Base-by-base conservation (phyloP, 192 early-diverging fungal species). In the Coemansia sp. region DNA sequence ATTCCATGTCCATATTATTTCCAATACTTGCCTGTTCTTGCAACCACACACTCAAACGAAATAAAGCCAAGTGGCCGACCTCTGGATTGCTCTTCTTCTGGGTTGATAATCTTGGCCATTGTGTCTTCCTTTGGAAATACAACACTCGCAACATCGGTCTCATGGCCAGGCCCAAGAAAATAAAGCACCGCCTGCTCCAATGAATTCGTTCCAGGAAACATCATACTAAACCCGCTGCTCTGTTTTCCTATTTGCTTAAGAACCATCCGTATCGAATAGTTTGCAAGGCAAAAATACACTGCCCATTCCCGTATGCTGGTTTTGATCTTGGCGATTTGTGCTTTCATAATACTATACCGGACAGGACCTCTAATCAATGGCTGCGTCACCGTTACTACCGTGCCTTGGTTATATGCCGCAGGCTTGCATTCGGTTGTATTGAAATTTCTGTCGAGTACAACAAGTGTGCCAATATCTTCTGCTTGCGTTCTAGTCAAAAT, bases 351-450 rank as follows among this genome's bases (percentile, higher is more conserved):
- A 10, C 36, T 59, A 41, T 79, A 79, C 16, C 77, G 71, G 8
- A 79, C 77, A 39, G 63, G 68, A 7, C 71, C 57, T 51, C 71
- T 74, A 56, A 52, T 41, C 18, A 79, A 63, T 11, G 77, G 77
- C 47, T 71, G 77, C 11, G 65, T 12, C 45, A 74, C 77, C 5
- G 68, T 68, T 0, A 74, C 62, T n/a, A 65, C 58, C 2, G 77
- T 79, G 36, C 77, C 72, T 5, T 46, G 40, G 32, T 67, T 71
- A 56, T 72, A 42, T 8, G 77, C 77, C 36, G 66, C 56, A 13
- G 37, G 19, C 7, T 26, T 67, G 9, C n/a, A 54, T 15, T 64
- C 66, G 1, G 48, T 15, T 10, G 37, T 19, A 18, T 62, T 21
- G 9, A 63, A 54, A 19, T 19, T 18, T 40, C 54, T 65, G 49